A percentile compares a stretch with the other conserved stretches of the same genome.
These are phyloP conservation scores for Eucalyptus erythrocorys DNA, from an alignment of 345 rosid genomes.

Conservation along the genomic window DNA sequence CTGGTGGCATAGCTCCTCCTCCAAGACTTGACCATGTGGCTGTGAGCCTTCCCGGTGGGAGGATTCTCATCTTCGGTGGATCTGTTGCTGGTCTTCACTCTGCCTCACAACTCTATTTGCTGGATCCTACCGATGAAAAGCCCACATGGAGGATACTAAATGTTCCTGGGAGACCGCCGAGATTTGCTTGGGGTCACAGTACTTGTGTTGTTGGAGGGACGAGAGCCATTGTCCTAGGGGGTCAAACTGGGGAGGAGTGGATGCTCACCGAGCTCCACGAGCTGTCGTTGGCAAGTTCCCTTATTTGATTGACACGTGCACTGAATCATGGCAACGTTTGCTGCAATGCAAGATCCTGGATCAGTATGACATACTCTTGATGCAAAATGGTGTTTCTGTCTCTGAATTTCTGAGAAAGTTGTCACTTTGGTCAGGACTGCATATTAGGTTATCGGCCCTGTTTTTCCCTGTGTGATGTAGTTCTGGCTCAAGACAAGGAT, in stretches of 20 bases:
- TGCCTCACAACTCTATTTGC: constrained; percentile 77
- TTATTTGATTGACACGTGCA: constrained; percentile 14
- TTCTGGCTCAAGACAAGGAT: constrained; percentile 12
- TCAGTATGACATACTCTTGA: neutral
- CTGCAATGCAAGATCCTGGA: neutral
- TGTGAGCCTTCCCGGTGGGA: constrained; percentile 70
- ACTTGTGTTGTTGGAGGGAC: constrained; percentile 93
- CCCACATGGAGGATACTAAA: constrained; percentile 85
- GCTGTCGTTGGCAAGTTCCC: constrained; percentile 54
- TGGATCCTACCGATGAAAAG: constrained; percentile 83
- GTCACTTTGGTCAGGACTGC: constrained; percentile 5
- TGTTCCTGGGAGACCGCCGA: constrained; percentile 72
- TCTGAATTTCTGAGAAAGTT: neutral
- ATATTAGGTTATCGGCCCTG: neutral
- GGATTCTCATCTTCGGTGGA: constrained; percentile 76
- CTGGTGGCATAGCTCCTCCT: constrained; percentile 80
- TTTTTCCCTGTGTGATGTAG: constrained; percentile 7
- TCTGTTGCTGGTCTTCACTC: constrained; percentile 90
- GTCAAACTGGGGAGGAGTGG: constrained; percentile 94
- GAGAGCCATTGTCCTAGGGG: constrained; percentile 76
- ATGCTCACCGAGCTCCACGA: constrained; percentile 87
- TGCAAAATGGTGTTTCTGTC: neutral
- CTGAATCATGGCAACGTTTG: neutral
- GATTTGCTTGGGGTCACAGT: constrained; percentile 94
- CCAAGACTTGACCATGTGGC: constrained; percentile 93